Evolutionary conservation across 1,284 basidiomycete genomes (phyloP).

Genomic region (Xerocomus minutiporus): DNA sequence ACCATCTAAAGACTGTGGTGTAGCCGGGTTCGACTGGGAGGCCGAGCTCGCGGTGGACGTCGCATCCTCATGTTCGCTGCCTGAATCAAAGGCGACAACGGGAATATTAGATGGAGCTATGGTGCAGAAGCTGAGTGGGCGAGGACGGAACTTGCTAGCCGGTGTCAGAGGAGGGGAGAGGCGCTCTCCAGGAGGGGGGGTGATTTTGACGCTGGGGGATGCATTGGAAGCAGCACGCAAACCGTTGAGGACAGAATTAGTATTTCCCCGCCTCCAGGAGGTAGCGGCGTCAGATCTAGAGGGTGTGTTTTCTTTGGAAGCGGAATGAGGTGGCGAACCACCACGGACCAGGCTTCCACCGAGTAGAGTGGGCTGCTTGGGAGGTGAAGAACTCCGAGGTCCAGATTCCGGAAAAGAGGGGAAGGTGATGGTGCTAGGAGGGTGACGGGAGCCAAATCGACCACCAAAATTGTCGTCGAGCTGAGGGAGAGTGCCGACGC

Average conservation of each 20-base stretch:
- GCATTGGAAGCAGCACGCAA: constrained; percentile 50
- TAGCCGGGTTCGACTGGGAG: constrained; percentile 62
- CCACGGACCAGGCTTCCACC: constrained; percentile 69
- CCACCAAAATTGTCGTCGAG: constrained; percentile 60
- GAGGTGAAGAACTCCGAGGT: constrained; percentile 43
- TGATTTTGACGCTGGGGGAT: constrained; percentile 62
- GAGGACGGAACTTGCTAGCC: constrained; percentile 55
- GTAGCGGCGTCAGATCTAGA: constrained; percentile 73
- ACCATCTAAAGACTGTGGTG: constrained; percentile 63
- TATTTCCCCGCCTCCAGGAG: constrained; percentile 71
- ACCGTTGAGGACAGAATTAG: constrained; percentile 64
- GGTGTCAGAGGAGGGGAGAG: constrained; percentile 42
- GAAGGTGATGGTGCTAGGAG: constrained; percentile 41
- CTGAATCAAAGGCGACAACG: constrained; percentile 54
- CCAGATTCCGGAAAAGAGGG: constrained; percentile 38
- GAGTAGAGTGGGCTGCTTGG: constrained; percentile 61
- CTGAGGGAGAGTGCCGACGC: constrained; percentile 29
- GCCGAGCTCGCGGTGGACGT: constrained; percentile 48
- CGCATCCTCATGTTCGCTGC: constrained; percentile 55
- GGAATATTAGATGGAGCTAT: constrained; percentile 47
- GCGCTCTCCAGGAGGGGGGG: constrained; percentile 62
- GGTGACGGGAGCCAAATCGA: constrained; percentile 60
- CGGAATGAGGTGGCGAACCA: constrained; percentile 40
- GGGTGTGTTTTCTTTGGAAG: constrained; percentile 33
- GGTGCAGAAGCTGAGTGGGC: constrained; percentile 61